Percentiles rank a stretch among this genome's conserved stretches.
These are phyloP conservation scores for Vinca minor DNA, from an alignment of 257 asterid genomes.

Conservation along the genomic window DNA sequence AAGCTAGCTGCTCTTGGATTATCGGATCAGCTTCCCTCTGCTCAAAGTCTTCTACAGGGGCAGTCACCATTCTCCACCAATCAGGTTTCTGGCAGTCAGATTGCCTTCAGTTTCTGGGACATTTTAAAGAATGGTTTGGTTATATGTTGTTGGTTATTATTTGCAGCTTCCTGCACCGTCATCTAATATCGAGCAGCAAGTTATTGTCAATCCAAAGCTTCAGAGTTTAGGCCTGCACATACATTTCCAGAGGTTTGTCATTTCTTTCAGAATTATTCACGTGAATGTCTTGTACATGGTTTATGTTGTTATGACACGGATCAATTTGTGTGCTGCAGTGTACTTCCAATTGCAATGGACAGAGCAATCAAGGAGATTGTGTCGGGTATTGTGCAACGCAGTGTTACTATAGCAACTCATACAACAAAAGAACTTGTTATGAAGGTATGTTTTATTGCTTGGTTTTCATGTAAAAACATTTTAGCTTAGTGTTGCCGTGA, in stretches of 20 bases:
- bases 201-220: slow-evolving; percentile 72
- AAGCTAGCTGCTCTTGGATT: slow-evolving; percentile 63
- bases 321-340: slow-evolving; percentile 41
- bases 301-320: slow-evolving; percentile 1
- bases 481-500: background rate
- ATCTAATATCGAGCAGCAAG: slow-evolving; percentile 82
- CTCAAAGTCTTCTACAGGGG: slow-evolving; percentile 58
- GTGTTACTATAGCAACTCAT: slow-evolving; percentile 95
- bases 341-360: slow-evolving; percentile 88
- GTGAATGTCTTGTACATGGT: background rate
- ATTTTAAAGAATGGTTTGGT: slow-evolving; percentile 4
- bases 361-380: slow-evolving; percentile 91
- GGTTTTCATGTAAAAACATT: no score
- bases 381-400: slow-evolving; percentile 78
- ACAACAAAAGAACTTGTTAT: slow-evolving; percentile 92
- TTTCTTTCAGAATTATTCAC: no score
- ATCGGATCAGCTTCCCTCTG: slow-evolving; percentile 80
- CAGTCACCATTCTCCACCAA: slow-evolving; percentile 60
- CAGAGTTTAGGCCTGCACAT: slow-evolving; percentile 55
- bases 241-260: slow-evolving; percentile 87
- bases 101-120: slow-evolving; percentile 9
- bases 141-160: slow-evolving; percentile 12
- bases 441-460: slow-evolving; percentile 62
- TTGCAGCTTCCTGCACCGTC: slow-evolving; percentile 66
- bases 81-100: slow-evolving; percentile 43